Evolutionary conservation across 768 basidiomycete species (phyloP).

Genomic region (Austroboletus eburneus): DNA sequence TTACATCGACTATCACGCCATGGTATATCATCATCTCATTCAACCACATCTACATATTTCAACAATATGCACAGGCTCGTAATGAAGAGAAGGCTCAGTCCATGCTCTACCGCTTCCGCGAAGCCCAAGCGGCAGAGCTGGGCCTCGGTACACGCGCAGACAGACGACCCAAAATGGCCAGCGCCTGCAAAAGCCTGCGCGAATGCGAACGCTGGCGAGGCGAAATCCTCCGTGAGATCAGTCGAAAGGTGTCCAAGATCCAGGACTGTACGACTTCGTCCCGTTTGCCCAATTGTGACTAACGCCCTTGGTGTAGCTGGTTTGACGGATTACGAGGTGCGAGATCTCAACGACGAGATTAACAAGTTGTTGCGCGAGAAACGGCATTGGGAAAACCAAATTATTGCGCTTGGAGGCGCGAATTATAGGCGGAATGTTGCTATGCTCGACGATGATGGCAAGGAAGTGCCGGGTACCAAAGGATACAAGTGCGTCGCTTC

Average conservation of each 20-base stretch:
- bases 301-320: constrained; percentile 76
- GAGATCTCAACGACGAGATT: constrained; percentile 96
- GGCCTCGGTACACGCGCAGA: constrained; percentile 83
- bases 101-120: constrained; percentile 93
- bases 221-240: constrained; percentile 91
- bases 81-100: constrained; percentile 99
- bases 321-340: constrained; percentile 90
- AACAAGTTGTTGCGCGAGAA: constrained; percentile 95
- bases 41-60: not conserved
- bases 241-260: constrained; percentile 95
- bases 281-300: not conserved
- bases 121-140: constrained; percentile 94
- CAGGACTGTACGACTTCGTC: constrained; percentile 70
- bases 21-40: no score
- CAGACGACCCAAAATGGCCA: constrained; percentile 89
- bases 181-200: constrained; percentile 82
- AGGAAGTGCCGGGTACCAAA: constrained; percentile 93
- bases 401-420: constrained; percentile 92
- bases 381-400: constrained; percentile 96
- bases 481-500: constrained; percentile 80
- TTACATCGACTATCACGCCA: constrained; percentile 1
- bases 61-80: constrained; percentile 57
- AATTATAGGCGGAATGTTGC: constrained; percentile 93
- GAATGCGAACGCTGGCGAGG: constrained; percentile 97
- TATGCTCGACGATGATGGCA: constrained; percentile 92